Evolutionary conservation across 1,139 yeast genomes (phyloP).

Genomic region (Kodamaea alishanica): DNA sequence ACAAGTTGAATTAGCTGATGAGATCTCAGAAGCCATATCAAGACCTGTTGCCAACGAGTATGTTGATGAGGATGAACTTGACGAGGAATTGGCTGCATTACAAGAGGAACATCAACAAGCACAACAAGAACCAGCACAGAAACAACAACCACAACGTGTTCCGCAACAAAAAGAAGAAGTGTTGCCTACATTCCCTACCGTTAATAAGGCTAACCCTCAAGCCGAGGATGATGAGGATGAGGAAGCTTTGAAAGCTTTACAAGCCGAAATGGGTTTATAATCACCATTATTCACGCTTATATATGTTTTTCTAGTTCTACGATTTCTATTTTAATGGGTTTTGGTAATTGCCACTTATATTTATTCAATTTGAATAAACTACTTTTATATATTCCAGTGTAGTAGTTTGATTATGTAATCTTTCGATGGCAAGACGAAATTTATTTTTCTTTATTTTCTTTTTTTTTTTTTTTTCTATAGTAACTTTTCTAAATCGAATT

Average conservation of each 20-base stretch:
- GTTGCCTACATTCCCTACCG: conserved; percentile 51
- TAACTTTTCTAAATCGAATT: too few species aligned
- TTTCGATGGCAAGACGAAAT: too few species aligned
- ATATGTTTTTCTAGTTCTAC: background rate
- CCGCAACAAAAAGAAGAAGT: conserved; percentile 16
- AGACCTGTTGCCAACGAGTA: conserved; percentile 82
- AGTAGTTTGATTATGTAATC: too few species aligned
- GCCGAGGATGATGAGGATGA: conserved; percentile 77
- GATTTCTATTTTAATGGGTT: background rate
- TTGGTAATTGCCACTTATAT: too few species aligned
- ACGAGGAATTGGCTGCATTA: conserved; percentile 84
- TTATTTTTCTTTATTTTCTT: too few species aligned
- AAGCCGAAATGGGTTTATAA: conserved; percentile 92
- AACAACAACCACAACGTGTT: conserved; percentile 17
- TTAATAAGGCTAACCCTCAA: conserved; percentile 27
- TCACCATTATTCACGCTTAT: background rate
- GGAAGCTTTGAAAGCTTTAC: conserved; percentile 82
- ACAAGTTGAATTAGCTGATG: conserved; percentile 92
- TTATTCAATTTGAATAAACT: too few species aligned
- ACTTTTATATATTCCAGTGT: too few species aligned
- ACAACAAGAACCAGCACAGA: conserved; percentile 15
- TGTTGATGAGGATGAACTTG: conserved; percentile 75
- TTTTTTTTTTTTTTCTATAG: too few species aligned
- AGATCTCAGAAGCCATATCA: conserved; percentile 92
- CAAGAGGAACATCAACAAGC: conserved; percentile 72